Conservation (phyloP, 2,329 filamentous ascomycete genomes). For the Nemania abortiva region DNA sequence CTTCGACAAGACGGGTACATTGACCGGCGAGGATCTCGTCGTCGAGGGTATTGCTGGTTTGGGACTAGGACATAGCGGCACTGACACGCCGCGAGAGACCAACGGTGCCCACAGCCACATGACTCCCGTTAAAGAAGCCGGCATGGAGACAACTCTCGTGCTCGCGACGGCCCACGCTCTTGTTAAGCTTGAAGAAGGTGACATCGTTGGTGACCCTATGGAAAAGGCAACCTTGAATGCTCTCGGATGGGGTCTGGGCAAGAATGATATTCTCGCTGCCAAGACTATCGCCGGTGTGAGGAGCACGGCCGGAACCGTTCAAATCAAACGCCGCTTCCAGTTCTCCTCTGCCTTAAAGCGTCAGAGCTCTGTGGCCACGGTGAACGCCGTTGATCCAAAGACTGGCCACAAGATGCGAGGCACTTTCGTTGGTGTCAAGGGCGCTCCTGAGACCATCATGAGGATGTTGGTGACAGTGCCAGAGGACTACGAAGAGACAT, state of each 20-base stretch:
- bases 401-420: slow-evolving; percentile 82
- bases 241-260: slow-evolving; percentile 92
- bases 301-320: slow-evolving; percentile 78
- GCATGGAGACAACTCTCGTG: slow-evolving; percentile 88
- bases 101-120: slow-evolving; percentile 88
- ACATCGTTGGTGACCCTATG: slow-evolving; percentile 98
- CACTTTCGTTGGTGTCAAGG: slow-evolving; percentile 96
- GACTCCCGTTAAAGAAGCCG: slow-evolving; percentile 75
- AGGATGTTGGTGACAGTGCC: slow-evolving; percentile 89
- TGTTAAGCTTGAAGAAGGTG: slow-evolving; percentile 95
- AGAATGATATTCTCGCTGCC: slow-evolving; percentile 84
- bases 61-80: slow-evolving; percentile 75
- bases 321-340: slow-evolving; percentile 96
- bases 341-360: slow-evolving; percentile 97
- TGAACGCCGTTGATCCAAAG: slow-evolving; percentile 77
- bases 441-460: slow-evolving; percentile 95
- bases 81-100: slow-evolving; percentile 73
- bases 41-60: slow-evolving; percentile 97
- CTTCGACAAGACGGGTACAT: slow-evolving; percentile 97
- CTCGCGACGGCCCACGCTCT: slow-evolving; percentile 95
- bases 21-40: slow-evolving; percentile 96
- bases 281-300: slow-evolving; percentile 65
- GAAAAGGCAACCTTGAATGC: slow-evolving; percentile 94
- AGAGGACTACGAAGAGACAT: slow-evolving; percentile 94
- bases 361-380: slow-evolving; percentile 91